Conservation (phyloP, 805 yeast genomes). For the Phaffomyces opuntiae region DNA sequence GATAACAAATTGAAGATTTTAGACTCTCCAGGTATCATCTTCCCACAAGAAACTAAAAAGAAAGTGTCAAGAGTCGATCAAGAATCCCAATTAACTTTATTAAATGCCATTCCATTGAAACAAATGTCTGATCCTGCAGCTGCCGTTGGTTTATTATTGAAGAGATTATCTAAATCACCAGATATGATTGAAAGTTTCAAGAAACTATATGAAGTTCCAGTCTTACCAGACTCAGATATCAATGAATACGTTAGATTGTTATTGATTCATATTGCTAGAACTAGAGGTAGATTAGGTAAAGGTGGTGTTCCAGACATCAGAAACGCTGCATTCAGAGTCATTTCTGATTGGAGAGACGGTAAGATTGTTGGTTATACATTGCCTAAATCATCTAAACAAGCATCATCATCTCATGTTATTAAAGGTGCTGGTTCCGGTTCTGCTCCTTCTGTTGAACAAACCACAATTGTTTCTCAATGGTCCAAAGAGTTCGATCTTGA, state of each 20-base stretch:
- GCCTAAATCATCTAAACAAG: slow-evolving; percentile 53
- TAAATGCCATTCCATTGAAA: slow-evolving; percentile 87
- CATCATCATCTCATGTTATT: slow-evolving; percentile 23
- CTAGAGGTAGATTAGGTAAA: slow-evolving; percentile 83
- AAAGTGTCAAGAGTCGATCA: slow-evolving; percentile 47
- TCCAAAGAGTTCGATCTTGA: slow-evolving; percentile 91
- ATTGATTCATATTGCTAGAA: slow-evolving; percentile 87
- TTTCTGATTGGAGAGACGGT: slow-evolving; percentile 97
- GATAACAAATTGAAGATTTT: slow-evolving; percentile 83
- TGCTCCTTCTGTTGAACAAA: slow-evolving; percentile 38
- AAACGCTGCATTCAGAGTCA: slow-evolving; percentile 73
- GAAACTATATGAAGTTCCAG: slow-evolving; percentile 69
- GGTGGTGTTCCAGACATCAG: slow-evolving; percentile 91
- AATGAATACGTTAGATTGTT: slow-evolving; percentile 79
- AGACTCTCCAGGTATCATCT: slow-evolving; percentile 97
- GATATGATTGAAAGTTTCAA: slow-evolving; percentile 75
- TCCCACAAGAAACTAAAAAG: slow-evolving; percentile 62
- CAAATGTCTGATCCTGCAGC: slow-evolving; percentile 77
- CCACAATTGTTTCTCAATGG: slow-evolving; percentile 84
- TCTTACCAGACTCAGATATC: slow-evolving; percentile 64
- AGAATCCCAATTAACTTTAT: slow-evolving; percentile 81
- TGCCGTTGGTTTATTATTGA: slow-evolving; percentile 70
- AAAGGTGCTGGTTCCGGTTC: slow-evolving; percentile 24
- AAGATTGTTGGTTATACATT: slow-evolving; percentile 85
- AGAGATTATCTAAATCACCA: slow-evolving; percentile 63